These are phyloP conservation scores for Salix udensis DNA, from an alignment of 345 rosid species.

Conservation along the genomic window DNA sequence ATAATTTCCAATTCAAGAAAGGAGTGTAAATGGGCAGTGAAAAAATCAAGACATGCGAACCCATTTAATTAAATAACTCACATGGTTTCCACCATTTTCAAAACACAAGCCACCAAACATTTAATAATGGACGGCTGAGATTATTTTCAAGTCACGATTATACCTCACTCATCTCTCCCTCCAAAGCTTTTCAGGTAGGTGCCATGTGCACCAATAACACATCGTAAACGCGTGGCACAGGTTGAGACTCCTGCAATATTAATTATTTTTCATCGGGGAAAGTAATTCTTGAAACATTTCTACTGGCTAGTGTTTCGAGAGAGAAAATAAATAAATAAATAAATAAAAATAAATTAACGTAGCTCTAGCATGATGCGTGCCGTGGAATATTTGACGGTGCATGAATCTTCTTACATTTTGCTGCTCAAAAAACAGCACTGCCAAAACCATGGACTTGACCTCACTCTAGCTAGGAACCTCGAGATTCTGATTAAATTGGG, in stretches of 20 bases:
- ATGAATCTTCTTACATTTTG: conserved; percentile 16
- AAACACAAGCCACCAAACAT: background rate
- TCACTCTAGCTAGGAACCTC: conserved; percentile 1
- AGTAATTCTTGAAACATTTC: conserved; percentile 3
- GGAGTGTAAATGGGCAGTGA: background rate
- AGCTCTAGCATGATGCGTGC: background rate
- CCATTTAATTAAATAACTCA: conserved; percentile 6
- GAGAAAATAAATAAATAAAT: background rate
- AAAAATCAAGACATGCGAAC: background rate
- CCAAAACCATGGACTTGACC: background rate
- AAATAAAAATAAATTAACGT: too few species aligned
- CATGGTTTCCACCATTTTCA: background rate
- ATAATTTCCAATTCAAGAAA: background rate
- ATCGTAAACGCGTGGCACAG: conserved; percentile 1
- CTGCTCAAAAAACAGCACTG: too few species aligned
- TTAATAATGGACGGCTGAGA: conserved; percentile 32
- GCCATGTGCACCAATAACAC: background rate
- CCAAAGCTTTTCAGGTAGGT: background rate
- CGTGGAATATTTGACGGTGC: conserved; percentile 12
- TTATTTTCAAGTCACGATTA: background rate
- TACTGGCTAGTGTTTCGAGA: background rate
- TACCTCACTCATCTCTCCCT: background rate
- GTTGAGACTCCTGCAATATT: background rate
- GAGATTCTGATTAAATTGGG: conserved; percentile 9
- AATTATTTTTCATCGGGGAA: background rate